Conservation (phyloP, 1,139 yeast species). For the Blastobotrys aristatus region DNA sequence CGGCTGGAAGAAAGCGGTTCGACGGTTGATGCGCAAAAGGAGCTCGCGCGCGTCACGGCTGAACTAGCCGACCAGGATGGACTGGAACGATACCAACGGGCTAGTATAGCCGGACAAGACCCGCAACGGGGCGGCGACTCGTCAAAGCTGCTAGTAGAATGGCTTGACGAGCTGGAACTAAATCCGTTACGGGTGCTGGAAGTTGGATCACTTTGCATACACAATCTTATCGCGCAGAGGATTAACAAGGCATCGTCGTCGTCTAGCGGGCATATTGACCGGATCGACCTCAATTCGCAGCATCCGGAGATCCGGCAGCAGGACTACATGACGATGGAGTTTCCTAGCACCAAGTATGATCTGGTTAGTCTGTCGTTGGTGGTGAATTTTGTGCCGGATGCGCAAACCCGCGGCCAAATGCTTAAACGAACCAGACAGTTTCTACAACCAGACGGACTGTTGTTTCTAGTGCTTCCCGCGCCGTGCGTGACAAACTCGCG, state of each 20-base stretch:
- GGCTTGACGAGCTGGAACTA: conserved; percentile 42
- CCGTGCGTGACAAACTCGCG: conserved; percentile 84
- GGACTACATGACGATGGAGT: conserved; percentile 66
- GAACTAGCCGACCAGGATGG: conserved; percentile 36
- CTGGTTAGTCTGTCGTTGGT: conserved; percentile 80
- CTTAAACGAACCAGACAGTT: conserved; percentile 55
- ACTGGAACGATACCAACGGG: conserved; percentile 67
- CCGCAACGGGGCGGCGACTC: conserved; percentile 83
- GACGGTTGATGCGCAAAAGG: conserved; percentile 7
- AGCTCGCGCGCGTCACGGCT: conserved; percentile 17
- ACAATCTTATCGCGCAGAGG: conserved; percentile 39
- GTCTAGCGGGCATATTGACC: conserved; percentile 36
- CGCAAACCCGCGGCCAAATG: conserved; percentile 72
- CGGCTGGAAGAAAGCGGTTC: conserved; percentile 10
- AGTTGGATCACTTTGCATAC: conserved; percentile 71
- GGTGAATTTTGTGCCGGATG: conserved; percentile 77
- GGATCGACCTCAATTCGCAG: conserved; percentile 81
- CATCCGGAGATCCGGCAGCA: conserved; percentile 65
- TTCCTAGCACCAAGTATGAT: conserved; percentile 46
- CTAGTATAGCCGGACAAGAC: conserved; percentile 81
- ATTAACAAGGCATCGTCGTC: too few species aligned
- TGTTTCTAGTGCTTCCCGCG: conserved; percentile 79
- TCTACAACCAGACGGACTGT: conserved; percentile 38
- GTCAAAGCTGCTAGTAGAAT: conserved; percentile 63
- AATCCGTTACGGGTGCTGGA: conserved; percentile 50